A percentile compares a stretch with the other conserved stretches of the same genome.
These are phyloP conservation scores for Fusarium neocosmosporiellum DNA, from an alignment of 2,329 filamentous ascomycete genomes.

Conservation along the genomic window DNA sequence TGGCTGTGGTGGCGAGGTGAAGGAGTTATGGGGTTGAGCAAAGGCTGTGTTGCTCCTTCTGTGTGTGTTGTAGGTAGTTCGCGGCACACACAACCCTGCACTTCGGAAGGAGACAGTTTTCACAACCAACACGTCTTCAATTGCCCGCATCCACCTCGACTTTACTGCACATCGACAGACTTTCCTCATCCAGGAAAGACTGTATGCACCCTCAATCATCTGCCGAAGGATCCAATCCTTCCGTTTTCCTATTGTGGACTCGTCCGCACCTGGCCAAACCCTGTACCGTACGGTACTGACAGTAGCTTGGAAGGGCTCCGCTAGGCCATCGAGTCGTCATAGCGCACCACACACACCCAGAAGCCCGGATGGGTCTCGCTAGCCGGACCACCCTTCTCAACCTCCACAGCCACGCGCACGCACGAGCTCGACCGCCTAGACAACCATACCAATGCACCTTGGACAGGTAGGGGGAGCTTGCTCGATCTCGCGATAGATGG, in stretches of 20 bases:
- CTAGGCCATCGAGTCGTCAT: constrained; percentile 10
- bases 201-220: constrained; percentile 14
- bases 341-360: background rate
- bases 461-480: background rate
- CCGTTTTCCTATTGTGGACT: constrained; percentile 10
- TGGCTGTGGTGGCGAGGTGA: background rate
- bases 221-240: constrained; percentile 21
- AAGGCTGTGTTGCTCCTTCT: background rate
- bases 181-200: background rate
- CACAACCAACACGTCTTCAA: background rate
- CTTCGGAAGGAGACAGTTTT: background rate
- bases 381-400: constrained; percentile 16
- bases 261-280: background rate
- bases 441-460: background rate
- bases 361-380: background rate
- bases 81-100: background rate
- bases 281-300: background rate
- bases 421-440: background rate
- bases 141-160: background rate
- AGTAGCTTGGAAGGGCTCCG: background rate
- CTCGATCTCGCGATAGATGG: background rate
- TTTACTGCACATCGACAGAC: background rate
- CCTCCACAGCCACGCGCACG: constrained; percentile 34
- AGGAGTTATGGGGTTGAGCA: background rate
- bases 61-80: background rate